Evolutionary conservation across 768 basidiomycete species (phyloP).

Genomic region (Epithele typhae): DNA sequence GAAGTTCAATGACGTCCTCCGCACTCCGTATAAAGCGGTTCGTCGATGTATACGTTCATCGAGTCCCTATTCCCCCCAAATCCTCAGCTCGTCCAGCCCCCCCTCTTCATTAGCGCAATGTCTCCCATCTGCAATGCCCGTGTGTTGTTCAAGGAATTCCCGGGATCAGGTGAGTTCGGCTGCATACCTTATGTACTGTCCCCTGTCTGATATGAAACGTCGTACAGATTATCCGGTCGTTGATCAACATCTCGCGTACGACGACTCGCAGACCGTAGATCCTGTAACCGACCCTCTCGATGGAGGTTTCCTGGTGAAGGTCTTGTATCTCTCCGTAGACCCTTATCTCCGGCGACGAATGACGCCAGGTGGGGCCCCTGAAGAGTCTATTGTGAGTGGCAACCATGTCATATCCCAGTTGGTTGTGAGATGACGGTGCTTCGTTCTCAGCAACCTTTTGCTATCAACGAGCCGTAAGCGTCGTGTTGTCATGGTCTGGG

Average conservation of each 20-base stretch:
- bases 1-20: too few relatives aligned
- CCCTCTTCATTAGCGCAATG: neutral
- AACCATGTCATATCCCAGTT: neutral
- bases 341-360: constrained; percentile 21
- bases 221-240: constrained; percentile 24
- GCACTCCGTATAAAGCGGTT: too few relatives aligned
- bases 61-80: too few relatives aligned
- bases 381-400: too few relatives aligned
- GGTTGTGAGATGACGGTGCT: neutral
- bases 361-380: neutral
- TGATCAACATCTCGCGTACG: constrained; percentile 23
- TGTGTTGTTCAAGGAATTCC: neutral
- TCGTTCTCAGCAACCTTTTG: constrained; percentile 12
- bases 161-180: neutral
- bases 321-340: constrained; percentile 19
- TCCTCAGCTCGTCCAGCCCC: too few relatives aligned
- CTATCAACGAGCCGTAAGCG: constrained; percentile 26
- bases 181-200: too few relatives aligned
- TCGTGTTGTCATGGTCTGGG: neutral
- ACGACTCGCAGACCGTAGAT: constrained; percentile 23
- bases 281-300: constrained; percentile 20
- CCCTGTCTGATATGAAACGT: too few relatives aligned
- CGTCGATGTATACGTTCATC: too few relatives aligned
- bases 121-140: neutral
- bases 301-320: constrained; percentile 27